Conservation (phyloP, 805 yeast species). For the Saturnispora quitensis region DNA sequence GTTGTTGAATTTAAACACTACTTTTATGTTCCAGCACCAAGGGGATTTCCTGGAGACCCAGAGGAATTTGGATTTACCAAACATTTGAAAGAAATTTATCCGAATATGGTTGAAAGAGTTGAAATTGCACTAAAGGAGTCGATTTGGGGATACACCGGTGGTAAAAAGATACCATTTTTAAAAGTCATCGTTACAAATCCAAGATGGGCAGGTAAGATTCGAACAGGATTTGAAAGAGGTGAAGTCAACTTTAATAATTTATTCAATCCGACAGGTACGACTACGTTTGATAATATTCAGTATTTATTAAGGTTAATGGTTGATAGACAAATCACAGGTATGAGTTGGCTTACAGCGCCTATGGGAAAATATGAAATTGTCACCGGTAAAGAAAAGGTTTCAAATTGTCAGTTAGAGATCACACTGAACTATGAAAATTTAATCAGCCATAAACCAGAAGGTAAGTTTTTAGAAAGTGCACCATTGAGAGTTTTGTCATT, state of each 20-base stretch:
- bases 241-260: constrained; percentile 55
- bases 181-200: constrained; percentile 64
- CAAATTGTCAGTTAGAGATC: constrained; percentile 84
- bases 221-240: constrained; percentile 81
- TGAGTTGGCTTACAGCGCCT: constrained; percentile 96
- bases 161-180: constrained; percentile 67
- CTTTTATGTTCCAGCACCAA: constrained; percentile 85
- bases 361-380: constrained; percentile 53
- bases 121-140: constrained; percentile 70
- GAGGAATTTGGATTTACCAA: constrained; percentile 29
- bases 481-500: constrained; percentile 89
- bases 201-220: constrained; percentile 52
- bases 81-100: constrained; percentile 39
- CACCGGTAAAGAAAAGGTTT: constrained; percentile 32
- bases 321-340: constrained; percentile 86
- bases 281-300: constrained; percentile 85
- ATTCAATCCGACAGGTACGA: constrained; percentile 50
- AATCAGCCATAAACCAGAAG: constrained; percentile 79
- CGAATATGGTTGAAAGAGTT: constrained; percentile 48
- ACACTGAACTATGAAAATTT: constrained; percentile 57
- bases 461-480: constrained; percentile 88
- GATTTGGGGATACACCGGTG: constrained; percentile 89
- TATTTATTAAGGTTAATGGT: constrained; percentile 82
- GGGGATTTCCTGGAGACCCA: constrained; percentile 56
- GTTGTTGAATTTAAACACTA: constrained; percentile 86